phyloP scores from a whole-genome alignment of 768 basidiomycete species.

The Coprinopsis marcescibilis region DNA sequence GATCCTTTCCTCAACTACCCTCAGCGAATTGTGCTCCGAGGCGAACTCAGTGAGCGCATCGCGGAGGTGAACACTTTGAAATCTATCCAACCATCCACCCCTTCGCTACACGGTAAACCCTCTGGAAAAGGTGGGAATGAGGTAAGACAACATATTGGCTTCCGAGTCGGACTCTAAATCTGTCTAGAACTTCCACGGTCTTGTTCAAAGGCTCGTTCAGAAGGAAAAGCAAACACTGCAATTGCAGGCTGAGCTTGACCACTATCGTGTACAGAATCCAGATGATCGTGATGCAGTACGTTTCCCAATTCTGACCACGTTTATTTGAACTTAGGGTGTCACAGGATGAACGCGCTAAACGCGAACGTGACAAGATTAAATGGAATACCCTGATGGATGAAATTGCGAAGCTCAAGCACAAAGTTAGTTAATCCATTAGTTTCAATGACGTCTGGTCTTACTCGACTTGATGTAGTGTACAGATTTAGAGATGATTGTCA shows the following conservation, averaged over 20 bases:
- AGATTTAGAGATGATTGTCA: constrained; percentile 43
- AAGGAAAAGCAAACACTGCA: constrained; percentile 83
- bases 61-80: constrained; percentile 65
- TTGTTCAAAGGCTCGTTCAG: constrained; percentile 74
- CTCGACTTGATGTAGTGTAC: constrained; percentile 36
- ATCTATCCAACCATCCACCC: constrained; percentile 36
- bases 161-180: neutral
- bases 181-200: constrained; percentile 55
- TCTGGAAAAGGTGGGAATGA: constrained; percentile 50
- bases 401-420: constrained; percentile 61
- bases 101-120: constrained; percentile 32
- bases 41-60: constrained; percentile 55
- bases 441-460: neutral
- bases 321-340: neutral
- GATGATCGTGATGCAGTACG: constrained; percentile 59
- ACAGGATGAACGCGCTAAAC: constrained; percentile 68
- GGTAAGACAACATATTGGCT: constrained; percentile 29
- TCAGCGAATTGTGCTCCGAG: constrained; percentile 46
- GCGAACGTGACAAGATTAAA: constrained; percentile 70
- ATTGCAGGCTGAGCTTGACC: constrained; percentile 67
- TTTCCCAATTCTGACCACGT: neutral
- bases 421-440: constrained; percentile 38
- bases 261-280: constrained; percentile 52
- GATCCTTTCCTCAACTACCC: neutral
- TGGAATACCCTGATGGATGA: constrained; percentile 72